Evolutionary conservation across 345 rosid species (phyloP), one percentile per base, ranked within the genome.

Genomic region (Salix caprea): DNA sequence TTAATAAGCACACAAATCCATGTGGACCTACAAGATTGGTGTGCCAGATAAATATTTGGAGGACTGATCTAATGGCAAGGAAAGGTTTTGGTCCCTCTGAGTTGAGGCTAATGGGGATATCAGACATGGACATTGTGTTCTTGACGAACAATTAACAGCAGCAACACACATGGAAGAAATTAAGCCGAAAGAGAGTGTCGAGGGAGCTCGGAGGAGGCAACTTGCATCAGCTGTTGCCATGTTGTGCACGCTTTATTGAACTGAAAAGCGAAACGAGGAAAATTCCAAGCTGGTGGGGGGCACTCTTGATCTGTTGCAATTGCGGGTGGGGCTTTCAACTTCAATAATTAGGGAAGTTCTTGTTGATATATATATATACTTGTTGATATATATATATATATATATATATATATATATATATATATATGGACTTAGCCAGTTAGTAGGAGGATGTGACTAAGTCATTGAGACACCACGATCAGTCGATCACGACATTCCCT

Each of bases 401-500:
- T 28, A 28, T 28, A 28, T 28, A 28, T 28, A 28, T 28, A 28
- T 28, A 39, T 39, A 39, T 39, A 39, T 6, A 11, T 44, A 73
- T 52, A 7, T 32, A 66, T 70, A 71, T 64, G 72, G 72, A 82
- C 70, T 70, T 71, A 36, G 46, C 13, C 14, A 11, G 46, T 11
- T 10, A 10, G 46, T 11, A 40, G 7, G n/a, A 39, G 44, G 84
- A 86, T 81, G 84, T 76, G 87, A 86, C 89, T 56, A 79, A 83
- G 52, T 46, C 52, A 46, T 82, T 81, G 81, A 82, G 67, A 77
- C 79, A 84, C 77, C 69, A 76, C 70, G 76, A 16, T 72, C 86
- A 81, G 61, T 73, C 70, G 76, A 16, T 72, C 86, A 81, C 86
- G 76, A 48, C 75, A 81, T 78, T 74, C 81, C 75, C 60, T 78